Evolutionary conservation across 2,329 filamentous ascomycete species (phyloP).

Genomic region (Calonectria multiphialidica): DNA sequence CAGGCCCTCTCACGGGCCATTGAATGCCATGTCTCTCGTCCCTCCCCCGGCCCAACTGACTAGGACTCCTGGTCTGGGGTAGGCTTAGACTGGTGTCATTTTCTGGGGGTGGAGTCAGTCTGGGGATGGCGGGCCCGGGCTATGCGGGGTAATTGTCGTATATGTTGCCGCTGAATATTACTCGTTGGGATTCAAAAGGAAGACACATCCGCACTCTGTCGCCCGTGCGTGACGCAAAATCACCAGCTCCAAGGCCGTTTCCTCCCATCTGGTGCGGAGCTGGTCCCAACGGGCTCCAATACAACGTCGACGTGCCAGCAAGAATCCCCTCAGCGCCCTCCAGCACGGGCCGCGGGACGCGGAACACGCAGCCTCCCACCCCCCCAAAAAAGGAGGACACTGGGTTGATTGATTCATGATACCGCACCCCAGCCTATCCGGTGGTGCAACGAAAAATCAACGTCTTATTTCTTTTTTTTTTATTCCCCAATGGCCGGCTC

Average conservation of each 20-base stretch:
- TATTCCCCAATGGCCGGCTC: constrained; percentile 23
- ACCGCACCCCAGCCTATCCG: not conserved
- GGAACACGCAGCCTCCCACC: not conserved
- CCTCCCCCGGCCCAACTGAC: not conserved
- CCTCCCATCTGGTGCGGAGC: not conserved
- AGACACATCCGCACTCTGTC: constrained; percentile 7
- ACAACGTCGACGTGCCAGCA: not conserved
- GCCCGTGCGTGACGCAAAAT: constrained; percentile 14
- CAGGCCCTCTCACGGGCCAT: not conserved
- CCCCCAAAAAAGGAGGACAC: not conserved
- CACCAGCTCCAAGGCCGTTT: constrained; percentile 2
- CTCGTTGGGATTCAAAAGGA: constrained; percentile 23
- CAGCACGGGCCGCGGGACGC: not conserved
- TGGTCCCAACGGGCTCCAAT: not conserved
- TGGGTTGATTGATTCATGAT: not conserved
- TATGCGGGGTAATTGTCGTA: constrained; percentile 28
- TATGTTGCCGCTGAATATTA: constrained; percentile 27
- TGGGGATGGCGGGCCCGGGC: constrained; percentile 22
- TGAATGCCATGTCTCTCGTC: not conserved
- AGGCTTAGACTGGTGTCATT: constrained; percentile 17
- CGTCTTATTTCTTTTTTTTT: not conserved
- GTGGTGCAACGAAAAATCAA: too few relatives aligned
- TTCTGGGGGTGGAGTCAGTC: constrained; percentile 27
- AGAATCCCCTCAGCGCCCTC: not conserved
- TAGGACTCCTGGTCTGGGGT: constrained; percentile 17